Base-by-base conservation (phyloP, 2,329 filamentous ascomycete genomes). In the Herpotrichia juniperi region DNA sequence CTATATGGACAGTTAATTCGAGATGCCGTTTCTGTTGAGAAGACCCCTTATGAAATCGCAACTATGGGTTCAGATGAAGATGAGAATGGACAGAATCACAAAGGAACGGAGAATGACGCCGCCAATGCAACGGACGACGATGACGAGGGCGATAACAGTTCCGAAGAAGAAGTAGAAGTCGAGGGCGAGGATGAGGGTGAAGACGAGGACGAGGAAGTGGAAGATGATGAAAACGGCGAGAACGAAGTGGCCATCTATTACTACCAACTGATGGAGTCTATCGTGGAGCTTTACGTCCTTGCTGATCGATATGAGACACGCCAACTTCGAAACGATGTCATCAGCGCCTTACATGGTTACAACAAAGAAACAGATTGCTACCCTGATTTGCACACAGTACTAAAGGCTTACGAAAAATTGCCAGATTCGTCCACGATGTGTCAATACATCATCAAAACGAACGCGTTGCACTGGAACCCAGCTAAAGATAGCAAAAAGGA, bases 201-300 rank as follows among this genome's bases (percentile, higher is more conserved):
- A 28, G 26, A 28, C 7, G 7, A 28, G 12, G 26, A 28, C 12
- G 26, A 28, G 12, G 7, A 28, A 28, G 26, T 28, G 12, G 26
- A 28, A 12, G 26, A 28, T 7, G n/a, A n/a, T n/a, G n/a, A n/a
- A n/a, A n/a, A n/a, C n/a, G n/a, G n/a, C n/a, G 12, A 28, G 26
- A 28, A 12, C 26, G 26, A 28, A 12, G 26, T 12, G 12, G 26
- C 7, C 7, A 53, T 45, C 11, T 44, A 44, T 10, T 22, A 47
- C 25, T 47, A 51, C 31, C 47, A 47, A 19, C 39, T 50, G 3
- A 50, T 45, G 8, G 51, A 53, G 6, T 51, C 48, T 44, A 54
- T 59, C 47, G 44, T 59, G 34, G 51, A 56, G n/a, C 54, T 61
- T 22, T 54, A 37, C 40, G 50, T 58, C 4, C 43, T 61, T 2